Evolutionary conservation across 179 eudicot species (phyloP).

Genomic region (Heliamphora ciliata): DNA sequence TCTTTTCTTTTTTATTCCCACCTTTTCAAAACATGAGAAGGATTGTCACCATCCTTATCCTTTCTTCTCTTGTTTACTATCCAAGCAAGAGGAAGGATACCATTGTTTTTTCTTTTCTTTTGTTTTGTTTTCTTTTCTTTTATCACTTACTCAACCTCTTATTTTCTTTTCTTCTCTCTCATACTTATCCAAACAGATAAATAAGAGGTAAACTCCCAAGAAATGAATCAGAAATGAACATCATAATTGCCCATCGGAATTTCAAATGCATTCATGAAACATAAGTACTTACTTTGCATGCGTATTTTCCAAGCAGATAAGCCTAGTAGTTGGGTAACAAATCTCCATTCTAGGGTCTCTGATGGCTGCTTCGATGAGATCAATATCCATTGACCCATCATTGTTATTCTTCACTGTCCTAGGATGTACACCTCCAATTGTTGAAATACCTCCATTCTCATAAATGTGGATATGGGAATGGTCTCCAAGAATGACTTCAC

Average conservation of each 20-base stretch:
- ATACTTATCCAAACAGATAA: not conserved
- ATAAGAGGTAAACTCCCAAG: not conserved
- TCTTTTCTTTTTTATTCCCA: not conserved
- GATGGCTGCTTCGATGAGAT: constrained; percentile 67
- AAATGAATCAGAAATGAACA: not conserved
- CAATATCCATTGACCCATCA: constrained; percentile 90
- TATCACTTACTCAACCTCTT: not conserved
- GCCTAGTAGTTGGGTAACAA: constrained; percentile 64
- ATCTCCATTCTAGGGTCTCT: constrained; percentile 54
- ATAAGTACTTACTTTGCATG: constrained; percentile 70
- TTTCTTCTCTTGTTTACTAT: not conserved
- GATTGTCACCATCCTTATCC: constrained; percentile 6
- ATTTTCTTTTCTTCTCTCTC: not conserved
- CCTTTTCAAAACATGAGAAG: not conserved
- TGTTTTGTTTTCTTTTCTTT: not conserved
- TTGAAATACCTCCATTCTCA: constrained; percentile 96
- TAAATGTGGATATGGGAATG: constrained; percentile 71
- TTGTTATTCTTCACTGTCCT: constrained; percentile 70
- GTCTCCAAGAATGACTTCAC: constrained; percentile 89
- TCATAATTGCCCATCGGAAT: not conserved
- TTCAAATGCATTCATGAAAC: not conserved
- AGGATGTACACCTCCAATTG: constrained; percentile 96
- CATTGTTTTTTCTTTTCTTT: no score
- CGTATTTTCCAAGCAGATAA: constrained; percentile 88
- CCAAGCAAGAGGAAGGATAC: not conserved